Base-by-base conservation (phyloP, 1,284 basidiomycete species). In the Polyporus tsugae region DNA sequence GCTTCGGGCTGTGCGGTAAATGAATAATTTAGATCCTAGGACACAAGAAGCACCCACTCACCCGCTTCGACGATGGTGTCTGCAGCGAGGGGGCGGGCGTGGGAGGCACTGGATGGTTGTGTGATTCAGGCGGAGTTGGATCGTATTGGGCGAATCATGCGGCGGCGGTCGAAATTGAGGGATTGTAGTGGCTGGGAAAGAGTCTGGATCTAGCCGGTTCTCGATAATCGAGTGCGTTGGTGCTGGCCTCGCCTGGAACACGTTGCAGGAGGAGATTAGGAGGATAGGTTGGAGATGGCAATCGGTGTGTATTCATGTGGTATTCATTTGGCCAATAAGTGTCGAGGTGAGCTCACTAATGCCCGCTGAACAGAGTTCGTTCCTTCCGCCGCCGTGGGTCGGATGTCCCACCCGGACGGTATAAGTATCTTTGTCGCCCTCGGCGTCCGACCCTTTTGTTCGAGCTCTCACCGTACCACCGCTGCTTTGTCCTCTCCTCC, bases 241-340 rank as follows among this genome's bases (percentile, higher is more conserved):
- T 63, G 70, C 64, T 46, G 41, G 74, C 74, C 75, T 76, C 75
- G 65, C 75, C 73, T 62, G 46, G 58, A 71, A 75, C 75, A 76
- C 75, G 75, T 76, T 76, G 46, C 46, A 49, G 46, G 22, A 25
- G 22, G 22, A 49, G 22, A 25, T 49, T 52, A 67, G 64, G 70
- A 62, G 49, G 68, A 69, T 74, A 68, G 70, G 69, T 73, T 67
- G 64, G 60, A 66, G 62, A 64, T 60, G 63, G 64, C 17, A 65
- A 71, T 65, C 62, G 17, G 61, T 64, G 60, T 63, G 70, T 60
- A 62, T 55, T 35, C 52, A 29, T 17, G 52, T 55, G 52, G 52
- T 29, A 33, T 72, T 74, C 68, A 67, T 71, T 72, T 61, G 62
- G 64, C n/a, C n/a, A n/a, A 58, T 53, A 64, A 67, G 60, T 41